Conservation (phyloP, 768 basidiomycete genomes). For the Termitomyces sp. region DNA sequence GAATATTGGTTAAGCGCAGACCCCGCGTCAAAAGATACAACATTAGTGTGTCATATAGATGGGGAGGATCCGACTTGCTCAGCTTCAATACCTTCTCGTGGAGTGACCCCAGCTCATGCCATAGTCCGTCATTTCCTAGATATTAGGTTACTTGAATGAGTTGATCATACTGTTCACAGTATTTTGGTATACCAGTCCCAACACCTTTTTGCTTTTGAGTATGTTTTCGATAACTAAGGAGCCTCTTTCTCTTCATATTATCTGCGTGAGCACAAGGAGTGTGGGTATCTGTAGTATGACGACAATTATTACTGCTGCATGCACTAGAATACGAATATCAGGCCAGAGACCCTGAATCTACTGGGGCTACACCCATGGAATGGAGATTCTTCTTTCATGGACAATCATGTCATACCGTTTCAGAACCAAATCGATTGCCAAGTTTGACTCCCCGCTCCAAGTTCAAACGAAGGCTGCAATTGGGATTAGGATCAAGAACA, state of each 20-base stretch:
- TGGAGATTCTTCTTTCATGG: neutral
- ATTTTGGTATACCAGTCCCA: constrained; percentile 31
- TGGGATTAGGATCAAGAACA: too few relatives aligned
- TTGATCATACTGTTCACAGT: constrained; percentile 18
- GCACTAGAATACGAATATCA: neutral
- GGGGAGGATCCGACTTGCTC: constrained; percentile 49
- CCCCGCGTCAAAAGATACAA: constrained; percentile 32
- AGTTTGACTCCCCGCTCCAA: neutral
- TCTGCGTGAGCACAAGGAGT: neutral
- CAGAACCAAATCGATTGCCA: neutral
- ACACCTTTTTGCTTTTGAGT: constrained; percentile 28
- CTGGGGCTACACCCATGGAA: neutral
- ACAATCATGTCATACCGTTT: neutral
- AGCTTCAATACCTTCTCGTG: constrained; percentile 38
- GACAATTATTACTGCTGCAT: too few relatives aligned
- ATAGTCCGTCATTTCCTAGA: constrained; percentile 22
- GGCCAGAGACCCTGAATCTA: neutral
- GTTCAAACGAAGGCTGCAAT: neutral
- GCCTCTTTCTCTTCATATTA: neutral
- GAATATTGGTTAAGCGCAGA: constrained; percentile 46
- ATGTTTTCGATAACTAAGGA: neutral
- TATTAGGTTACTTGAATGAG: neutral
- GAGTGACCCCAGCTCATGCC: constrained; percentile 41
- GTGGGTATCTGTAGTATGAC: neutral
- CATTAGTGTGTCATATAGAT: constrained; percentile 31